Evolutionary conservation across 1,139 yeast genomes (phyloP).

Genomic region (Scheffersomyces quercinus): DNA sequence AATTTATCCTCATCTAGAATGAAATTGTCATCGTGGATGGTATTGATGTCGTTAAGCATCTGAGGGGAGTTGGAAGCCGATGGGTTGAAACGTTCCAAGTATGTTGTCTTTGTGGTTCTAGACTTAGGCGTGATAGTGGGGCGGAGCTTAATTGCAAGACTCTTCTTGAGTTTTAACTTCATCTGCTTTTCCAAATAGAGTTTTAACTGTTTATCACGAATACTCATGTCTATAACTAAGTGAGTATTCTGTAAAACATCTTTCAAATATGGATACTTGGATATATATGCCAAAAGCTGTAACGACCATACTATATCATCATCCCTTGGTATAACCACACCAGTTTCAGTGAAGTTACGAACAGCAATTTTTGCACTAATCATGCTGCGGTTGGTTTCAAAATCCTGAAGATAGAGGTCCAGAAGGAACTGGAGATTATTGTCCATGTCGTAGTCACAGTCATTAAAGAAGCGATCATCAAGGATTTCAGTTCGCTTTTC

Average conservation of each 20-base stretch:
- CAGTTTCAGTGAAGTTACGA: slow-evolving; percentile 65
- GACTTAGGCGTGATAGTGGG: slow-evolving; percentile 41
- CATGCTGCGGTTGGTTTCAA: slow-evolving; percentile 25
- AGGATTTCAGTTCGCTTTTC: slow-evolving; percentile 39
- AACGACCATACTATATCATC: slow-evolving; percentile 95
- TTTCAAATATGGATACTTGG: slow-evolving; percentile 83
- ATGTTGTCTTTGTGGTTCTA: slow-evolving; percentile 23
- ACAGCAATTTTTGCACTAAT: slow-evolving; percentile 47
- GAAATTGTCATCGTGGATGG: slow-evolving; percentile 34
- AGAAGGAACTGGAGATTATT: slow-evolving; percentile 42
- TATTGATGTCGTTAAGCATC: slow-evolving; percentile 36
- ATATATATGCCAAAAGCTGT: slow-evolving; percentile 87
- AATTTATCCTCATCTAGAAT: slow-evolving; percentile 38
- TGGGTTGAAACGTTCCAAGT: slow-evolving; percentile 31
- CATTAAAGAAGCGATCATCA: slow-evolving; percentile 33
- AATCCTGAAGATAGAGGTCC: slow-evolving; percentile 44
- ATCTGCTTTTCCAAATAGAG: slow-evolving; percentile 40
- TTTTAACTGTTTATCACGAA: slow-evolving; percentile 45
- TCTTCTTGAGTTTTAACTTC: slow-evolving; percentile 34
- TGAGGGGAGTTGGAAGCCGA: slow-evolving; percentile 47
- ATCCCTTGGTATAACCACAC: slow-evolving; percentile 80
- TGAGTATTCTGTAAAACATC: slow-evolving; percentile 73
- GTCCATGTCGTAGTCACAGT: slow-evolving; percentile 46
- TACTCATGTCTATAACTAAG: slow-evolving; percentile 55
- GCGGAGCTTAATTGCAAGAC: slow-evolving; percentile 27